phyloP scores from a whole-genome alignment of 1,284 basidiomycete species.

The Sparassis latifolia region DNA sequence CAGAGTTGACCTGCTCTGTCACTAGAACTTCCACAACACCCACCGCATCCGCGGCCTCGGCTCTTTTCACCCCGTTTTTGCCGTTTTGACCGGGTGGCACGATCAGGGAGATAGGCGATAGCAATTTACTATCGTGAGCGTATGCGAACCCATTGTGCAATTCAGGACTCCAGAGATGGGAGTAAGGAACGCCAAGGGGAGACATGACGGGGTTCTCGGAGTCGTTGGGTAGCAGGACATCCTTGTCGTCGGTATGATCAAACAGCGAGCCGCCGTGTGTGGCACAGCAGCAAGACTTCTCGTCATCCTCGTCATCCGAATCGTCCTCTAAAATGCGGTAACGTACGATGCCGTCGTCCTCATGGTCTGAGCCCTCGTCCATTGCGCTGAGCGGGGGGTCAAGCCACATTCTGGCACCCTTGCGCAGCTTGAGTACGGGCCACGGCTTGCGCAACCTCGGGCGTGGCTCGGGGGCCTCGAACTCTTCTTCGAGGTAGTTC shows the following conservation, averaged over 20 bases:
- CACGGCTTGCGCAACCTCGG: constrained; percentile 18
- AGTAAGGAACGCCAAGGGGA: constrained; percentile 1
- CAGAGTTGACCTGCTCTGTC: not conserved
- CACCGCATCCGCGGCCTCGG: not conserved
- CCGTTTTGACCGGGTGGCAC: not conserved
- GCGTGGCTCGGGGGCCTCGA: constrained; percentile 13
- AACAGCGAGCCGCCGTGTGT: not conserved
- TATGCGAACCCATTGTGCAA: not conserved
- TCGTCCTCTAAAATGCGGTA: not conserved
- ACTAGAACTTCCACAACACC: not conserved
- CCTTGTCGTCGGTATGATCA: not conserved
- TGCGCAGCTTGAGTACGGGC: constrained; percentile 19
- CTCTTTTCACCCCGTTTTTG: not conserved
- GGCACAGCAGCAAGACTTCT: not conserved
- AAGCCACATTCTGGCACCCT: not conserved
- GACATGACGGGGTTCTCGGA: constrained; percentile 1
- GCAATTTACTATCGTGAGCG: not conserved
- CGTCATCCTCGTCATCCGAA: not conserved
- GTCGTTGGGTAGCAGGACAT: constrained; percentile 1
- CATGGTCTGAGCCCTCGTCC: constrained; percentile 13
- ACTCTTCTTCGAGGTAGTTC: constrained; percentile 16
- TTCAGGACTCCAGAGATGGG: constrained; percentile 2
- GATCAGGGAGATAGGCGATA: not conserved
- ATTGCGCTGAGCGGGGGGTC: constrained; percentile 5
- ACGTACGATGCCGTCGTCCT: constrained; percentile 5